Evolutionary conservation across 257 asterid species (phyloP), one percentile per base, ranked within the genome.

Genomic region (Capsicum pubescens): DNA sequence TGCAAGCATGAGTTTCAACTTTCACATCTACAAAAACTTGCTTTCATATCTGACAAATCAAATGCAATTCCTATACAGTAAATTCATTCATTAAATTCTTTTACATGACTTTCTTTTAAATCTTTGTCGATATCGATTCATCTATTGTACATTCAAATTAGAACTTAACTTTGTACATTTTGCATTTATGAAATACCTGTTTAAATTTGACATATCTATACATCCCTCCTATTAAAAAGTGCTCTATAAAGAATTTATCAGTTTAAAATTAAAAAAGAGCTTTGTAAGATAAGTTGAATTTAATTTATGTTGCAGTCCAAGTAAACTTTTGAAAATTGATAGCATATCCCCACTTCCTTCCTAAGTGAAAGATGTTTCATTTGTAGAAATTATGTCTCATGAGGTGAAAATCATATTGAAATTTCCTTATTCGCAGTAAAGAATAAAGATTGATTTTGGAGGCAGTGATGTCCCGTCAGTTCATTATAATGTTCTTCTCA

Each of bases 361-460:
- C 81, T 50, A 48, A 50, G 5, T 15, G 80, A 50, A 50, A 74
- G 46, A 74, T 50, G 61, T 19, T 48, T 72, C 80, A 72, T 50
- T 60, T 50, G 13, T 50, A 19, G 12, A 19, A 48, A 50, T 8
- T 21, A 44, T 50, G 11, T 48, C 8, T 74, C 44, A 3, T 50
- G 44, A 21, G 19, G 57, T 71, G 16, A 44, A 71, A 44, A 52
- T 15, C 39, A 68, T 69, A 9, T 39, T 39, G 77, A 69, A 69
- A 8, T 8, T 69, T 72, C 32, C 11, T 72, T 10, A 46, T 72
- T 72, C 17, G 12, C 59, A 3, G 12, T 46, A 71, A 39, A 17
- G n/a, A 72, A 21, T 10, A 50, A 19, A n/a, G 21, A 74, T 74
- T 72, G n/a, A 44, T 46, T 21, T 3, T 74, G 60, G 60, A 74